phyloP scores from a whole-genome alignment of 1,284 basidiomycete species.

The Cutaneotrichosporon cutaneum region DNA sequence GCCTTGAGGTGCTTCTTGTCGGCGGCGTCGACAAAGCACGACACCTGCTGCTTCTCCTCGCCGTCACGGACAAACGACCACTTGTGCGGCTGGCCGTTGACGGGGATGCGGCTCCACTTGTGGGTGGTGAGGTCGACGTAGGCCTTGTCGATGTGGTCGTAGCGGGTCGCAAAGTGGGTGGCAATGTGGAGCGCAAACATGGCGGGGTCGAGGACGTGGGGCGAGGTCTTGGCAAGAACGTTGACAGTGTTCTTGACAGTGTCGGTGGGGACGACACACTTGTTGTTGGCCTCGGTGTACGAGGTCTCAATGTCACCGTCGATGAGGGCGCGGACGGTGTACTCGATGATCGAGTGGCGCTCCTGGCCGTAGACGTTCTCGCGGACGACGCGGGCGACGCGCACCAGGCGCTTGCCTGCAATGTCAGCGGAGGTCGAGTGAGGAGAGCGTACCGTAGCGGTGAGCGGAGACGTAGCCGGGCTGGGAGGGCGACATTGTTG shows the following conservation, averaged over 20 bases:
- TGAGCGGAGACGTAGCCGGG: constrained; percentile 42
- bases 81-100: constrained; percentile 61
- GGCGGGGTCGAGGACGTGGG: constrained; percentile 77
- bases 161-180: constrained; percentile 78
- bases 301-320: constrained; percentile 76
- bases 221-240: constrained; percentile 81
- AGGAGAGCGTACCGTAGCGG: constrained; percentile 38
- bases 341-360: constrained; percentile 53
- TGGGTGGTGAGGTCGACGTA: constrained; percentile 76
- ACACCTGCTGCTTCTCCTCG: constrained; percentile 76
- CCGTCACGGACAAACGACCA: constrained; percentile 87
- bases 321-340: constrained; percentile 60
- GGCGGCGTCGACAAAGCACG: constrained; percentile 69
- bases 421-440: constrained; percentile 9
- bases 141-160: constrained; percentile 72
- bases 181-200: constrained; percentile 83
- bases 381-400: constrained; percentile 79
- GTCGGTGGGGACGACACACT: constrained; percentile 80
- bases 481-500: constrained; percentile 32
- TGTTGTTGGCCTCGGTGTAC: constrained; percentile 81
- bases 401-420: constrained; percentile 76
- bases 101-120: constrained; percentile 77
- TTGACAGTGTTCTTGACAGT: constrained; percentile 93
- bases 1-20: constrained; percentile 53
- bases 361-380: constrained; percentile 63